phyloP scores from a whole-genome alignment of 108 stramenopile genomes.

The Licmophora abbreviata region DNA sequence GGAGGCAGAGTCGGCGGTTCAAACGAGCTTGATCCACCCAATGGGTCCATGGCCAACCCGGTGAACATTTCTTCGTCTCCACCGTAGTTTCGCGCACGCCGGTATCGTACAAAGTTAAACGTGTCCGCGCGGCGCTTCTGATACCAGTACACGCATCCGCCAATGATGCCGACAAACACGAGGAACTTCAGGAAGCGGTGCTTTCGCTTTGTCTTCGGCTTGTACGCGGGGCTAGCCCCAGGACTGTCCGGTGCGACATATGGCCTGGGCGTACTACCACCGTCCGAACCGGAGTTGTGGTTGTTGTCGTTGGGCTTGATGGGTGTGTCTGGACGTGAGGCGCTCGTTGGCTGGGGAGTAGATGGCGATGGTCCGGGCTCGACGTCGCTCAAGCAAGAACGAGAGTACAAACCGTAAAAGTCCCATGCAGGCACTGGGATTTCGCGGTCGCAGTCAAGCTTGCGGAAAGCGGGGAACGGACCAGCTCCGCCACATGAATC shows the following conservation, averaged over 20 bases:
- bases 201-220: conserved; percentile 20
- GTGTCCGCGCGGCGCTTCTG: conserved; percentile 50
- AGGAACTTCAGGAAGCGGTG: conserved; percentile 46
- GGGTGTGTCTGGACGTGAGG: too few relatives aligned
- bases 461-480: conserved; percentile 77
- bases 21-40: conserved; percentile 65
- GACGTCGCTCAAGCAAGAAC: conserved; percentile 52
- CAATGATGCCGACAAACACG: conserved; percentile 36
- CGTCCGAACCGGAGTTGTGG: conserved; percentile 1
- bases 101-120: conserved; percentile 64
- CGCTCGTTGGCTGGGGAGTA: conserved; percentile 8
- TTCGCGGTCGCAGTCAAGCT: conserved; percentile 69
- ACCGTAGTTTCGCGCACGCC: conserved; percentile 32
- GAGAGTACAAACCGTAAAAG: conserved; percentile 57
- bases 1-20: conserved; percentile 79
- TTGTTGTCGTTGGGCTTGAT: conserved; percentile 12
- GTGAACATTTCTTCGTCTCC: conserved; percentile 49
- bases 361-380: conserved; percentile 12
- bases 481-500: conserved; percentile 61
- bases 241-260: conserved; percentile 19
- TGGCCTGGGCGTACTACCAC: conserved; percentile 13
- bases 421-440: conserved; percentile 60
- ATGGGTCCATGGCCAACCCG: conserved; percentile 20
- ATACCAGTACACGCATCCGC: conserved; percentile 36
- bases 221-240: conserved; percentile 8